Base-by-base conservation (phyloP, 2,329 filamentous ascomycete genomes). In the Cladosporium austrohemisphaericum region DNA sequence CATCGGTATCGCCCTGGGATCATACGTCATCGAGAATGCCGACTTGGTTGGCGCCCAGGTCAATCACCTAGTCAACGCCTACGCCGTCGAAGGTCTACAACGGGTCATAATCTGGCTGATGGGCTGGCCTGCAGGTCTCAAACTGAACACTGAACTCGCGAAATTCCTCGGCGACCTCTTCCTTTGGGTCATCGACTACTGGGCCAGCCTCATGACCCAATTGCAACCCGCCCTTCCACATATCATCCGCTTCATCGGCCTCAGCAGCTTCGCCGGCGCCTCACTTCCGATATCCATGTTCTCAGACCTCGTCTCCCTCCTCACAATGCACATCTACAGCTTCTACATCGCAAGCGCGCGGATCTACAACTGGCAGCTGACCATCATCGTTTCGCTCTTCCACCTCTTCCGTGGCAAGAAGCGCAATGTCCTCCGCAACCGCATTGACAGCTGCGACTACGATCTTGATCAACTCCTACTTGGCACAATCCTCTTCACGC, bases 341-440 rank as follows among this genome's bases (percentile, higher is more conserved):
- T 98, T 98, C 68, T 98, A 98, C 68, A 85, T 97, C 50, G 92
- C 94, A 13, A 95, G 91, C 7, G 93, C 93, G 2, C 85, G 93
- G 44, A 97, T 98, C 62, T 98, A 92, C 69, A 90, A 97, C 71
- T 98, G 93, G 93, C 93, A 98, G 70, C 83, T 98, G 53, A 95
- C 87, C 3, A 97, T 98, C 55, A 85, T 98, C 56, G 85, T 92
- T 57, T 97, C 92, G 9, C 82, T 98, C n/a, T 98, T 98, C 69
- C 94, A 98, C 66, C 83, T 98, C 8, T 98, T 98, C 66, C 88
- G 92, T 25, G 94, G 93, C 51, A 97, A 96, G 74, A 98, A 98
- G 69, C 86, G 95, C 65, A 98, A 98, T 59, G 86, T 98, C 13
- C 80, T 98, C 18, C 86, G 94, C 54, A 95, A 96, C 64, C 90